phyloP scores from a whole-genome alignment of 805 yeast species.

The Blastobotrys parvus region DNA sequence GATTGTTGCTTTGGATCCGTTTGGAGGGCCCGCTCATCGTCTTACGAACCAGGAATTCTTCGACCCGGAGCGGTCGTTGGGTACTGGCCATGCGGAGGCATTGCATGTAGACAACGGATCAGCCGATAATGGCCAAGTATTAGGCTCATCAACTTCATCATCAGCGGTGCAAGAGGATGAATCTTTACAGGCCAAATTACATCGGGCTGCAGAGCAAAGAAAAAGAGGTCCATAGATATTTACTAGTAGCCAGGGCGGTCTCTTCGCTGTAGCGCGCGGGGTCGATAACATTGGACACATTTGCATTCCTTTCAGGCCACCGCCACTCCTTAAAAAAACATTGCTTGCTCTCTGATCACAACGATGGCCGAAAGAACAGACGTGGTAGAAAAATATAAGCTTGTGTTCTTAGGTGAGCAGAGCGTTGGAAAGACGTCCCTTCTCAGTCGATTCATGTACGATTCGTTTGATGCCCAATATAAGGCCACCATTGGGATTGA shows the following conservation, averaged over 20 bases:
- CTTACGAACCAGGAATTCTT: conserved; percentile 14
- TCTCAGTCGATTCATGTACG: conserved; percentile 96
- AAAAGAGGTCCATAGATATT: too few species aligned
- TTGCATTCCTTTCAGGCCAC: too few species aligned
- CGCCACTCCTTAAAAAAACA: too few species aligned
- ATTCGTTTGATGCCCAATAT: conserved; percentile 91
- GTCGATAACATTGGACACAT: too few species aligned
- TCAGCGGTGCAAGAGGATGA: too few species aligned
- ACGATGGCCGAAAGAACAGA: conserved; percentile 20
- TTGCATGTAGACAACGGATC: conserved; percentile 20
- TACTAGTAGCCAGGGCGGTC: too few species aligned
- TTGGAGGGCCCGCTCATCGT: conserved; percentile 21
- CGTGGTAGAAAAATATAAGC: conserved; percentile 35
- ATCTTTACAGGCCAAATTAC: too few species aligned
- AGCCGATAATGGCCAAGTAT: neutral
- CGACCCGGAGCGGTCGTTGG: conserved; percentile 1
- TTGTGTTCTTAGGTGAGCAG: conserved; percentile 95
- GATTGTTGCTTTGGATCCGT: conserved; percentile 25
- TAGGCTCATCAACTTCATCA: too few species aligned
- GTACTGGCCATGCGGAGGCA: conserved; percentile 9
- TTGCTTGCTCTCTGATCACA: too few species aligned
- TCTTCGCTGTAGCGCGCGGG: too few species aligned
- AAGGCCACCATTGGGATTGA: conserved; percentile 95
- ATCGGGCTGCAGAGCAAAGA: too few species aligned
- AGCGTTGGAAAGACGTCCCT: conserved; percentile 95